Percentiles rank a stretch among this genome's conserved stretches.
Conservation (phyloP, 2,329 filamentous ascomycete species). For the Paraphaeosphaeria minitans region DNA sequence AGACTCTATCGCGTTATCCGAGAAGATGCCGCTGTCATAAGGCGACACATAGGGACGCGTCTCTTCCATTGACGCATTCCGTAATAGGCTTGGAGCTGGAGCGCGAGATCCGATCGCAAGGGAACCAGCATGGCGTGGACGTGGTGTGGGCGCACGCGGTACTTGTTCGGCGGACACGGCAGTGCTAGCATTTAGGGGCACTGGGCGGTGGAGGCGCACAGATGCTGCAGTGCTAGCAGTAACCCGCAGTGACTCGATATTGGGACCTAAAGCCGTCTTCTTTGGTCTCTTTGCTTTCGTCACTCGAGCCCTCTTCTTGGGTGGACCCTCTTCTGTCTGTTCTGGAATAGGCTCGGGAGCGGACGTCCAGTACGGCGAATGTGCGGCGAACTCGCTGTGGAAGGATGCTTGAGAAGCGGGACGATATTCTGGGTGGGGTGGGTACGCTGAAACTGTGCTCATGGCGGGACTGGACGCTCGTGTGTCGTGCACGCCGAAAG, state of each 20-base stretch:
- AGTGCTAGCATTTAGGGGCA: constrained; percentile 57
- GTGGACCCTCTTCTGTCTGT: constrained; percentile 58
- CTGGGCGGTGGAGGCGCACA: constrained; percentile 80
- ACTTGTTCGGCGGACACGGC: constrained; percentile 69
- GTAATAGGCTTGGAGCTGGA: constrained; percentile 55
- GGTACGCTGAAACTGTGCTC: constrained; percentile 46
- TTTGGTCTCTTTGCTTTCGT: constrained; percentile 75
- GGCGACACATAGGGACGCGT: constrained; percentile 38
- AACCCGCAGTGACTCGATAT: constrained; percentile 82
- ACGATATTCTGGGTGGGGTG: constrained; percentile 39
- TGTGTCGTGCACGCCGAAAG: constrained; percentile 43
- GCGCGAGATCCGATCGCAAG: constrained; percentile 34
- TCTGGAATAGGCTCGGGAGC: constrained; percentile 25
- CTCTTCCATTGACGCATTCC: constrained; percentile 65
- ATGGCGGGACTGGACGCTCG: constrained; percentile 53
- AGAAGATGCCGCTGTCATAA: constrained; percentile 42
- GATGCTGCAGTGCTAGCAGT: constrained; percentile 89
- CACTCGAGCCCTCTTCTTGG: constrained; percentile 80
- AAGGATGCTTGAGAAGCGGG: constrained; percentile 48
- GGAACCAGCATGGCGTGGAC: constrained; percentile 59
- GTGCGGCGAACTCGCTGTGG: constrained; percentile 34
- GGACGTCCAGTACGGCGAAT: constrained; percentile 24
- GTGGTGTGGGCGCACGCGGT: constrained; percentile 78
- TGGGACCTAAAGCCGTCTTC: constrained; percentile 72
- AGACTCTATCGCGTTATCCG: constrained; percentile 52